Conservation (phyloP, 805 yeast species). For the Clavispora phyllophila region DNA sequence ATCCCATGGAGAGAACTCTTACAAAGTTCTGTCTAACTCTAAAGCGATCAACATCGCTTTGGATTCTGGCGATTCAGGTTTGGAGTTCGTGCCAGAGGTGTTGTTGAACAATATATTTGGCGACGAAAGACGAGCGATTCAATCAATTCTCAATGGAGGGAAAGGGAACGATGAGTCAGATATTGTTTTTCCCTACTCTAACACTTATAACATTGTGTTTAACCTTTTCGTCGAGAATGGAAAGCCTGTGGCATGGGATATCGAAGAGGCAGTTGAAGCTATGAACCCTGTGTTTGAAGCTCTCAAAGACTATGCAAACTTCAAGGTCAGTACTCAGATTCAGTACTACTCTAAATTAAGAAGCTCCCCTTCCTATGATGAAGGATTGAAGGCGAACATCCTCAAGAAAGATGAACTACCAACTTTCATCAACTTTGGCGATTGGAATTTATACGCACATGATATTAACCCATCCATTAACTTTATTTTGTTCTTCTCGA, state of each 20-base stretch:
- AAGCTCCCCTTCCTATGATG: constrained; percentile 19
- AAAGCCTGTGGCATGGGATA: constrained; percentile 67
- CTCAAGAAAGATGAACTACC: constrained; percentile 55
- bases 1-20: constrained; percentile 5
- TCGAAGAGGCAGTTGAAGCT: constrained; percentile 46
- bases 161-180: constrained; percentile 9
- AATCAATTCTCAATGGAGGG: constrained; percentile 11
- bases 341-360: constrained; percentile 56
- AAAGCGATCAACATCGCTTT: constrained; percentile 18
- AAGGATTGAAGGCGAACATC: constrained; percentile 21
- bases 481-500: constrained; percentile 65
- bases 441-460: constrained; percentile 65
- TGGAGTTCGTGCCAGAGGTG: constrained; percentile 28
- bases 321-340: constrained; percentile 75
- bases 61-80: not conserved
- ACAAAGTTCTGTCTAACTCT: constrained; percentile 33
- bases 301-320: constrained; percentile 55
- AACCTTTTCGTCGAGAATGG: constrained; percentile 72
- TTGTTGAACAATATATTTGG: constrained; percentile 37
- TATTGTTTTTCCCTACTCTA: constrained; percentile 51
- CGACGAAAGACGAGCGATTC: constrained; percentile 31
- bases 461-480: constrained; percentile 64
- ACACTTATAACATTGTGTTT: constrained; percentile 70
- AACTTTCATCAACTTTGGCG: constrained; percentile 77
- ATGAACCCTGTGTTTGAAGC: constrained; percentile 53